phyloP scores from a whole-genome alignment of 805 yeast species.

The Saccharomycopsis oosterbeekiorum region DNA sequence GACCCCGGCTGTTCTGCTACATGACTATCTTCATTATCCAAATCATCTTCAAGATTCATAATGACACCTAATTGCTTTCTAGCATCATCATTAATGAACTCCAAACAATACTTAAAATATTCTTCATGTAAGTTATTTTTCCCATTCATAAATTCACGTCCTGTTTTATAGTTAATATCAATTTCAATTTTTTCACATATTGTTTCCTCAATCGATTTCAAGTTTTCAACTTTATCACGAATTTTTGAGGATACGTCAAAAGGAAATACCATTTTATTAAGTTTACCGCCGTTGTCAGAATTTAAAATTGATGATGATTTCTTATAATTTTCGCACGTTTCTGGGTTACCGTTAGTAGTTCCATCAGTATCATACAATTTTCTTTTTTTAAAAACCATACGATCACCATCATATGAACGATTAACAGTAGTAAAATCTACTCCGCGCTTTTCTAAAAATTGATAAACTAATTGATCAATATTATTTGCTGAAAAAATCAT shows the following conservation, averaged over 20 bases:
- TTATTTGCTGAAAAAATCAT: background rate
- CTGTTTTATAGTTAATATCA: conserved; percentile 7
- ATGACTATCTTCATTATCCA: background rate
- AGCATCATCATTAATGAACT: conserved; percentile 4
- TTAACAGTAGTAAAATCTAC: background rate
- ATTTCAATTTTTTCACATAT: conserved; percentile 15
- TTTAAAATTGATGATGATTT: background rate
- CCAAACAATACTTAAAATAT: conserved; percentile 17
- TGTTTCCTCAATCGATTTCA: conserved; percentile 14
- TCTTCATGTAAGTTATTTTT: conserved; percentile 1
- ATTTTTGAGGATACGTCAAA: conserved; percentile 2
- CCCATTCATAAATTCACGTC: background rate
- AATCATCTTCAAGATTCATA: background rate
- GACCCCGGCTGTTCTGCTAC: background rate
- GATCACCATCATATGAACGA: background rate
- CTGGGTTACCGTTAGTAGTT: background rate
- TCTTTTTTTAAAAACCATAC: background rate
- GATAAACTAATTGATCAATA: conserved; percentile 3
- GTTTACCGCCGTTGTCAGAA: background rate
- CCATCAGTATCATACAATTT: background rate
- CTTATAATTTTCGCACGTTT: background rate
- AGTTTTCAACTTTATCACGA: conserved; percentile 1
- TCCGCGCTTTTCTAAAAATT: conserved; percentile 10
- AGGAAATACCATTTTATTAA: conserved; percentile 12
- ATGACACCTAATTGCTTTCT: background rate